phyloP scores from a whole-genome alignment of 2,329 filamentous ascomycete genomes.

The Ophiostoma sp. region DNA sequence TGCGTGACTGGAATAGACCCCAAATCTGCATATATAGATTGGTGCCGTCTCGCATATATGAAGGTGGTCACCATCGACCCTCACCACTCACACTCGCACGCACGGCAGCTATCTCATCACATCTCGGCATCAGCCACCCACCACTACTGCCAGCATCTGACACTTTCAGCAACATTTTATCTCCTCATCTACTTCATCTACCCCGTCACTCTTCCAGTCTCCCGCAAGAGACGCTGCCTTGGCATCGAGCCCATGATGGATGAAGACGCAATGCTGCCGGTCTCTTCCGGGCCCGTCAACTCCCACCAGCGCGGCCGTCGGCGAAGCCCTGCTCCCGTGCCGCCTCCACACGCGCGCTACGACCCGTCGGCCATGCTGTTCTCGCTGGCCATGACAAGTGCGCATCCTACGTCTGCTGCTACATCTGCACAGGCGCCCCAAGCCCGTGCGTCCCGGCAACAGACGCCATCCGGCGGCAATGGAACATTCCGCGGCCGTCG shows the following conservation, averaged over 20 bases:
- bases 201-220: background rate
- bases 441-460: conserved; percentile 25
- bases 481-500: conserved; percentile 40
- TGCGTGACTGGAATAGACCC: background rate
- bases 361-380: conserved; percentile 3
- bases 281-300: background rate
- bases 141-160: background rate
- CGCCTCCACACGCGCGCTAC: background rate
- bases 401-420: background rate
- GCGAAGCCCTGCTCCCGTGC: conserved; percentile 20
- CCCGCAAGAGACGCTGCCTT: background rate
- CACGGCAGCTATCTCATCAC: background rate
- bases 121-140: background rate
- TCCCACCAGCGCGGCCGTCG: conserved; percentile 19
- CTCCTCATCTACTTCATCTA: background rate
- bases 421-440: background rate
- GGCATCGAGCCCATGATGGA: background rate
- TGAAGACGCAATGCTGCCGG: background rate
- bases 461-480: conserved; percentile 34
- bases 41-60: background rate
- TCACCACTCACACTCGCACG: background rate
- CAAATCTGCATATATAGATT: too few relatives aligned
- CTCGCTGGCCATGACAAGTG: conserved; percentile 15
- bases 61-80: background rate
- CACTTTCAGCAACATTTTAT: background rate